These are phyloP conservation scores for Akanthomyces lecanii DNA, from an alignment of 2,329 filamentous ascomycete genomes.

Conservation along the genomic window DNA sequence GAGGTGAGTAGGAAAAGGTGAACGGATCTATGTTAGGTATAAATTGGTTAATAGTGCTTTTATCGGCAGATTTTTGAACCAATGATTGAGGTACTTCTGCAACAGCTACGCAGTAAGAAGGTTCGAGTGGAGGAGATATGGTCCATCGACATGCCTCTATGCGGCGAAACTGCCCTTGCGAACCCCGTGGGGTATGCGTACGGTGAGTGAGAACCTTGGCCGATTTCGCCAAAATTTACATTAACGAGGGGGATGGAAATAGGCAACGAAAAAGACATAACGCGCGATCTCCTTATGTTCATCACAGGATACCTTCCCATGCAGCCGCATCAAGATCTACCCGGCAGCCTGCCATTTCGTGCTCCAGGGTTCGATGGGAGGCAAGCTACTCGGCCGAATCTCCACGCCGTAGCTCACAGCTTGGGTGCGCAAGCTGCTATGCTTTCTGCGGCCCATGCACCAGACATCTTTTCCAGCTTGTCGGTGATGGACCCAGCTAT, in stretches of 20 bases:
- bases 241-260: neutral
- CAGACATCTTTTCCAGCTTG: neutral
- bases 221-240: neutral
- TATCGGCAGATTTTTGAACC: too few species aligned
- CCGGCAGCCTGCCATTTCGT: neutral
- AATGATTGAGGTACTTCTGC: too few species aligned
- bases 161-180: too few species aligned
- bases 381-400: neutral
- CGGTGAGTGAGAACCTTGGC: neutral
- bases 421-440: neutral
- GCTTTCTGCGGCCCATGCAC: neutral
- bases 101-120: too few species aligned
- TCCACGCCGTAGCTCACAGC: neutral
- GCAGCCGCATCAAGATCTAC: neutral
- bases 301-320: neutral
- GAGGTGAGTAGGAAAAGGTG: too few species aligned
- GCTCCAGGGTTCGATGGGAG: neutral
- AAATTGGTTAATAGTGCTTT: too few species aligned
- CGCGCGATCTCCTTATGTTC: neutral
- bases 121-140: too few species aligned
- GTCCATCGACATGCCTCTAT: too few species aligned
- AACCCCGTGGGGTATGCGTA: neutral
- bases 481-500: conserved; percentile 2
- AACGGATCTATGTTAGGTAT: too few species aligned
- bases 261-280: neutral